phyloP scores from a whole-genome alignment of 306 rosid species.

The Sophora flavescens region DNA sequence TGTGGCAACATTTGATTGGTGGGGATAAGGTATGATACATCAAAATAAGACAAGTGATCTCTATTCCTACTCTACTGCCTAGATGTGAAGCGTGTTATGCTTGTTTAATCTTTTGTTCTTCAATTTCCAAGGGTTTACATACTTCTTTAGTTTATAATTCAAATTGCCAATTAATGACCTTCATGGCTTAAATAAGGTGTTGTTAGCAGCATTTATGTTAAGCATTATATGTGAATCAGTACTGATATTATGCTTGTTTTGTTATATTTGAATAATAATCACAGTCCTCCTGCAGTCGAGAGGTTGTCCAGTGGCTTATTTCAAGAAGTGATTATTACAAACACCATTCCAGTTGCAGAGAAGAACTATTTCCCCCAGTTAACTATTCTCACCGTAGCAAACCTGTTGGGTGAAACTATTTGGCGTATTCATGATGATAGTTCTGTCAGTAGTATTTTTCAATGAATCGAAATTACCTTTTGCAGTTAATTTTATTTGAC shows the following conservation, averaged over 20 bases:
- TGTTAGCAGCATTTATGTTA: constrained; percentile 13
- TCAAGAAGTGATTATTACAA: constrained; percentile 93
- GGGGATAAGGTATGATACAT: too few relatives aligned
- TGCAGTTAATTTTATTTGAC: constrained; percentile 37
- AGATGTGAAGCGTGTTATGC: constrained; percentile 13
- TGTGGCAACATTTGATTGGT: too few relatives aligned
- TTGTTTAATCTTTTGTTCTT: background rate
- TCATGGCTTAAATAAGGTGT: background rate
- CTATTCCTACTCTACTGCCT: too few relatives aligned
- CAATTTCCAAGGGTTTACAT: background rate
- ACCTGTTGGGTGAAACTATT: constrained; percentile 92
- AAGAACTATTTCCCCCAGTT: constrained; percentile 89
- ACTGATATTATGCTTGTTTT: constrained; percentile 19
- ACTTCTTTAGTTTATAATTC: background rate
- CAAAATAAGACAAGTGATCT: too few relatives aligned
- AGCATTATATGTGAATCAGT: constrained; percentile 1
- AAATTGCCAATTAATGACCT: background rate
- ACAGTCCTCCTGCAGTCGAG: constrained; percentile 95
- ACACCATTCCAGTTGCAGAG: constrained; percentile 85
- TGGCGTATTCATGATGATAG: constrained; percentile 93
- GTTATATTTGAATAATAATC: constrained; percentile 17
- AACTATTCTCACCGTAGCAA: constrained; percentile 93
- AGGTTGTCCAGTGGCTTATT: constrained; percentile 87
- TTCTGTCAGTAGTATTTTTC: constrained; percentile 96
- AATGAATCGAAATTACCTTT: constrained; percentile 30